Evolutionary conservation across 306 rosid genomes (phyloP), one percentile per base, ranked within the genome.

Genomic region (Lathyrus sativus): DNA sequence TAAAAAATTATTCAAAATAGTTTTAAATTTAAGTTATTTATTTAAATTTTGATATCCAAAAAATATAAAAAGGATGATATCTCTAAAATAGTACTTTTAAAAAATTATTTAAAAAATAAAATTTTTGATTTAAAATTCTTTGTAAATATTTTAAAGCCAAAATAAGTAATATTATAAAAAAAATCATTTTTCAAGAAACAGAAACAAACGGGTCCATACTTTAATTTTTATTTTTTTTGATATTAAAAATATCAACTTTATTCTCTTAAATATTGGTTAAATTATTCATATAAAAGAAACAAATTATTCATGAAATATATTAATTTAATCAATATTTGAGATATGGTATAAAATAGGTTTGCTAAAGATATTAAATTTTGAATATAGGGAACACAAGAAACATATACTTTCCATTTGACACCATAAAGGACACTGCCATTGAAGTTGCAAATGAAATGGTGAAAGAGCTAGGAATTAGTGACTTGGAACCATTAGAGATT

Each of bases 371-470:
- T 60, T 72, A 6, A 58, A 11, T 19, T 56, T 49, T 64, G 37
- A 41, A 78, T 63, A 13, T 81, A 89, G 96, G 91, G 57, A 49
- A 81, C 38, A 68, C 76, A 2, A 86, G 88, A 76, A 93, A 93
- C 44, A 74, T 93, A 59, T 82, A 74, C 86, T 90, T 93, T 62
- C 86, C 90, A 8, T 93, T 85, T 33, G 93, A 93, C 76, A 84
- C 75, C 19, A 70, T 78, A 53, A 84, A 83, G 13, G 98, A 93
- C 79, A 93, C 93, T n/a, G 80, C 98, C 0, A 82, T 85, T 70
- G 93, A 82, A 26, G 98, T 93, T 51, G 96, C 96, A 6, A 59
- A 72, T 4, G 97, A 93, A 83, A 93, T 93, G 98, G 96, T 93
- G 10, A 88, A 82, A 67, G 98, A 93, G 57, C 76, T 90, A 55